A percentile compares a stretch with the other conserved stretches of the same genome.
Evolutionary conservation across 257 asterid species (phyloP).

Genomic region (Mitragyna speciosa): DNA sequence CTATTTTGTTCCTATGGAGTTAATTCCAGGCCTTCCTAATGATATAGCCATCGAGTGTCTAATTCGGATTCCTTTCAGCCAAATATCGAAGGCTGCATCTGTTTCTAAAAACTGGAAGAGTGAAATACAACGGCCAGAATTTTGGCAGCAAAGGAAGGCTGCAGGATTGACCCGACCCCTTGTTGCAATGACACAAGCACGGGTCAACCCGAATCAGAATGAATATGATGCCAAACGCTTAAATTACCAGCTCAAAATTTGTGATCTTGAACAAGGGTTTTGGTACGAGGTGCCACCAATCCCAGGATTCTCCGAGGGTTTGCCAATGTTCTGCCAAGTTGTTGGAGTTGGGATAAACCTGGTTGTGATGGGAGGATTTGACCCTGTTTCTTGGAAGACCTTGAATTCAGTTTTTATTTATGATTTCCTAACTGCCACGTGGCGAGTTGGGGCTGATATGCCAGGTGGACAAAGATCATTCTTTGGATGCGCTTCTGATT

Average conservation of each 20-base stretch:
- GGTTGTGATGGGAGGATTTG: constrained; percentile 29
- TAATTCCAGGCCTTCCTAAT: constrained; percentile 34
- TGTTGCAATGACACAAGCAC: constrained; percentile 21
- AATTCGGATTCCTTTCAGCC: constrained; percentile 19
- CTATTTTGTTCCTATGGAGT: constrained; percentile 28
- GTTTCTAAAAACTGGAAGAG: constrained; percentile 15
- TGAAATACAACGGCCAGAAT: constrained; percentile 20
- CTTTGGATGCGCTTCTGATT: constrained; percentile 29
- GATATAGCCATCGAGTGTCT: constrained; percentile 30
- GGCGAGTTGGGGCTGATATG: constrained; percentile 30
- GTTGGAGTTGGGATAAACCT: constrained; percentile 24
- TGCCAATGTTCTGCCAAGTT: constrained; percentile 25
- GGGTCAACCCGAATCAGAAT: neutral
- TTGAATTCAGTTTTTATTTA: constrained; percentile 21
- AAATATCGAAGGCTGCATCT: constrained; percentile 19
- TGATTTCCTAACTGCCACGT: constrained; percentile 19
- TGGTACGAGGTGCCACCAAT: constrained; percentile 27
- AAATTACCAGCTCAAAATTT: constrained; percentile 12
- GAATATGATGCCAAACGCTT: neutral
- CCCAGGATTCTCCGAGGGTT: constrained; percentile 21
- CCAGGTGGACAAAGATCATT: constrained; percentile 22
- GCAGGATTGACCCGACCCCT: constrained; percentile 21
- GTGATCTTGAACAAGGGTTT: constrained; percentile 9
- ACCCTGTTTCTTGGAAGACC: constrained; percentile 22
- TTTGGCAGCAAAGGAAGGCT: neutral